Percentiles rank a stretch among this genome's conserved stretches.
Conservation (phyloP, 306 rosid species). For the Comarum palustre region DNA sequence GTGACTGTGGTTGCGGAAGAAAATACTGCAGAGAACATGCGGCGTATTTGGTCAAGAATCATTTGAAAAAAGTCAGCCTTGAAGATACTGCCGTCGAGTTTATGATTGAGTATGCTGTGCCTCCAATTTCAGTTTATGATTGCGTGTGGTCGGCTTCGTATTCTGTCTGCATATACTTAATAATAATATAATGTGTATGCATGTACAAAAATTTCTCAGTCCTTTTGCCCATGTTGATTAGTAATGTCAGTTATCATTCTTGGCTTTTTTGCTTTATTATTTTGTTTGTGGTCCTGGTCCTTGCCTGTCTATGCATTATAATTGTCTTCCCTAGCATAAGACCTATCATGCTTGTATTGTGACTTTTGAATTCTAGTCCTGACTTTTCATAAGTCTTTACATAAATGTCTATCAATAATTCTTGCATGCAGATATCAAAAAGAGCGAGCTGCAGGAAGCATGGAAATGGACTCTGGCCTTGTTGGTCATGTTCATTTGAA, state of each 20-base stretch:
- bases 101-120: slow-evolving; percentile 68
- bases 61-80: slow-evolving; percentile 71
- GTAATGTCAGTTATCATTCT: neutral
- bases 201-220: neutral
- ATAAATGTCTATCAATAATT: neutral
- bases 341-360: neutral
- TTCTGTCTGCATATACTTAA: neutral
- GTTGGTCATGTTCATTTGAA: slow-evolving; percentile 81
- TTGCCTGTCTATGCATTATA: neutral
- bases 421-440: slow-evolving; percentile 57
- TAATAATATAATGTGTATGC: neutral
- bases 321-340: neutral
- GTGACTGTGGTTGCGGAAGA: slow-evolving; percentile 75
- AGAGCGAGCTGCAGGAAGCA: slow-evolving; percentile 33
- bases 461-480: slow-evolving; percentile 64
- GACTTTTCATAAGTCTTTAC: neutral
- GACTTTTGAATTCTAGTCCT: neutral
- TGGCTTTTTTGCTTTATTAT: neutral
- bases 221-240: slow-evolving; percentile 2
- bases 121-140: slow-evolving; percentile 43
- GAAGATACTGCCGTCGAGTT: slow-evolving; percentile 76
- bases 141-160: slow-evolving; percentile 52
- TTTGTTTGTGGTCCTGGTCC: neutral
- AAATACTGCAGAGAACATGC: slow-evolving; percentile 72
- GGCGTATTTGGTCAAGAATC: slow-evolving; percentile 73